phyloP scores from a whole-genome alignment of 805 yeast genomes.

The Monosporozyma siamensis region DNA sequence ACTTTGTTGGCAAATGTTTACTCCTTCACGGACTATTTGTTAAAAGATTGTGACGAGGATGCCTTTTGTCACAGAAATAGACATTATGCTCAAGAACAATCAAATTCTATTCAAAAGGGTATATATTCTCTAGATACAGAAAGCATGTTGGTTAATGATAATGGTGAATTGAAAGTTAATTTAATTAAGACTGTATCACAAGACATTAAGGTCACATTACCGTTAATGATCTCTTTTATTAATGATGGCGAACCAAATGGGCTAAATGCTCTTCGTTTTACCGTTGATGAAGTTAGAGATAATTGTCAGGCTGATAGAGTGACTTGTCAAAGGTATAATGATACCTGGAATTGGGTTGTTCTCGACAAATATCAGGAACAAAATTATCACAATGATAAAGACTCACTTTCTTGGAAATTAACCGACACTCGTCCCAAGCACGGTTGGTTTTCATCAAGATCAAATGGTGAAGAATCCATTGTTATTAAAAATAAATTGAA shows the following conservation, averaged over 20 bases:
- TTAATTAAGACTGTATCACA: slow-evolving; percentile 42
- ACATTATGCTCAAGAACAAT: slow-evolving; percentile 32
- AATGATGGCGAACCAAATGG: slow-evolving; percentile 14
- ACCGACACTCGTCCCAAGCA: background rate
- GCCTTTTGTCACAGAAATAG: slow-evolving; percentile 82
- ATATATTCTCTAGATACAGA: background rate
- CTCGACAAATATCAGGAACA: slow-evolving; percentile 5
- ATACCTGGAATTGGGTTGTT: slow-evolving; percentile 53
- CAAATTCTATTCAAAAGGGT: background rate
- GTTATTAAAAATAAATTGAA: slow-evolving; percentile 3
- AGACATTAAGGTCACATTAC: slow-evolving; percentile 38
- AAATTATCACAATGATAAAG: background rate
- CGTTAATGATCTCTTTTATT: slow-evolving; percentile 49
- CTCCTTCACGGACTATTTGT: slow-evolving; percentile 55
- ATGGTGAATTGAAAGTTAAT: slow-evolving; percentile 27
- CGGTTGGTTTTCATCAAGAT: background rate
- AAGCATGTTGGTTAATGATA: background rate
- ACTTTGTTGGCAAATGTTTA: background rate
- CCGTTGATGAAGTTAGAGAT: slow-evolving; percentile 52
- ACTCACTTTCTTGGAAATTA: background rate
- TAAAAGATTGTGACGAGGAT: slow-evolving; percentile 68
- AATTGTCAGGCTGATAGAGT: slow-evolving; percentile 17
- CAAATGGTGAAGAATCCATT: slow-evolving; percentile 3
- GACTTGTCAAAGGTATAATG: slow-evolving; percentile 46
- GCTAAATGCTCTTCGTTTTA: slow-evolving; percentile 51